phyloP scores from a whole-genome alignment of 75 land plant genomes.

The Sequoiadendron giganteum region DNA sequence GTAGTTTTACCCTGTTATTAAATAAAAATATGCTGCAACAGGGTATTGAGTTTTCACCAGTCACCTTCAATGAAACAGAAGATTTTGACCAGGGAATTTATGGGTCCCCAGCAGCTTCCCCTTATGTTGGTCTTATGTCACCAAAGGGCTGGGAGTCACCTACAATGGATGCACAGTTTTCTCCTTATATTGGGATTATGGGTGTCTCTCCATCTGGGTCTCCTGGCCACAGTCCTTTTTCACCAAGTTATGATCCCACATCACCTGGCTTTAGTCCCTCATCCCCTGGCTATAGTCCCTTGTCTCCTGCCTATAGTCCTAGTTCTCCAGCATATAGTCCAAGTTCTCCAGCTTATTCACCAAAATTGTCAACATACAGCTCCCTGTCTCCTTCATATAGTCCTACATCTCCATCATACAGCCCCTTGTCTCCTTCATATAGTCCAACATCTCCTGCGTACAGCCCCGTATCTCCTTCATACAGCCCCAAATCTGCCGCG shows the following conservation, averaged over 20 bases:
- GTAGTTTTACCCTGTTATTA: constrained; percentile 68
- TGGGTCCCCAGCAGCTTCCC: constrained; percentile 73
- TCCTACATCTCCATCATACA: constrained; percentile 50
- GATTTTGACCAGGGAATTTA: constrained; percentile 74
- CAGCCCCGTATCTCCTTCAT: constrained; percentile 39
- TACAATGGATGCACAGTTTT: constrained; percentile 80
- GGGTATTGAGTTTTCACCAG: constrained; percentile 85
- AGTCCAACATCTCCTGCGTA: constrained; percentile 16
- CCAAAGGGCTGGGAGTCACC: background rate
- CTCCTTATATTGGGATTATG: constrained; percentile 91
- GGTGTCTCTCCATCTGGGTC: constrained; percentile 70
- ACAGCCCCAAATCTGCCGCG: constrained; percentile 11
- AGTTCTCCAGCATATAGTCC: constrained; percentile 37
- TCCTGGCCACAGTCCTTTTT: constrained; percentile 19
- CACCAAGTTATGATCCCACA: constrained; percentile 30
- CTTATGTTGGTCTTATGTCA: constrained; percentile 71
- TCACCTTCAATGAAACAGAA: constrained; percentile 79
- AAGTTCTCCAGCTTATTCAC: constrained; percentile 18
- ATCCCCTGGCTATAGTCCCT: constrained; percentile 36
- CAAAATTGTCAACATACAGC: background rate
- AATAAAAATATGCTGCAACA: constrained; percentile 86
- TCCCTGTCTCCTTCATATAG: constrained; percentile 9
- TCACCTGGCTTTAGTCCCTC: constrained; percentile 39
- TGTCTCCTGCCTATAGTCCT: constrained; percentile 46
- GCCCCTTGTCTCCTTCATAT: constrained; percentile 21